phyloP scores from a whole-genome alignment of 495 filamentous ascomycete species.

The Penicillium bovifimosum region DNA sequence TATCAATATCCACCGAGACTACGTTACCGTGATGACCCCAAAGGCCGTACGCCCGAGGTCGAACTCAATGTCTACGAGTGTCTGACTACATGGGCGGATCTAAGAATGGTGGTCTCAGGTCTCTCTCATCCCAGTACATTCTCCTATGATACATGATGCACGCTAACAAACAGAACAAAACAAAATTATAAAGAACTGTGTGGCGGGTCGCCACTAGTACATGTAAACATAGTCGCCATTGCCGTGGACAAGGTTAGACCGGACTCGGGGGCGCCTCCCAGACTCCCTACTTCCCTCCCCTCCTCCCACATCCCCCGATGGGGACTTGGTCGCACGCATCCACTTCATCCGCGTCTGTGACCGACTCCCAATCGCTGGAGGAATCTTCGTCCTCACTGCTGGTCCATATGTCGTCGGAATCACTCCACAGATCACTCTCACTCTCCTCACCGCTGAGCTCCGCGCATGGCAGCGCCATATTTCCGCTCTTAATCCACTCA shows the following conservation, averaged over 20 bases:
- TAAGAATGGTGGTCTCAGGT: neutral
- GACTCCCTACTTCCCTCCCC: neutral
- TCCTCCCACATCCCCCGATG: neutral
- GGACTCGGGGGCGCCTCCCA: neutral
- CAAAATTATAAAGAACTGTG: neutral
- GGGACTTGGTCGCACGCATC: neutral
- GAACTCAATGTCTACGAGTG: conserved; percentile 11
- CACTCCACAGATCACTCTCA: neutral
- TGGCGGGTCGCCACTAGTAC: conserved; percentile 1
- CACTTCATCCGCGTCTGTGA: neutral
- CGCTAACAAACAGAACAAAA: neutral
- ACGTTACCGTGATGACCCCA: too few species aligned
- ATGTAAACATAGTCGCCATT: neutral
- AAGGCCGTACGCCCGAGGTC: conserved; percentile 26
- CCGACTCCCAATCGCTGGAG: neutral
- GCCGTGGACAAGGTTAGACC: neutral
- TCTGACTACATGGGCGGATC: neutral
- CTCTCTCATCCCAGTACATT: conserved; percentile 2
- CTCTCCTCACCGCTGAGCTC: neutral
- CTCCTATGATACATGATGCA: neutral
- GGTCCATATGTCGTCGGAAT: neutral
- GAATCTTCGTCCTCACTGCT: neutral
- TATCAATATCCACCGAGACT: too few species aligned
- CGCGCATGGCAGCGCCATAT: neutral
- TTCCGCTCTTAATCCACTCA: neutral